phyloP scores from a whole-genome alignment of 768 basidiomycete genomes.

The Amanita fuliginea region DNA sequence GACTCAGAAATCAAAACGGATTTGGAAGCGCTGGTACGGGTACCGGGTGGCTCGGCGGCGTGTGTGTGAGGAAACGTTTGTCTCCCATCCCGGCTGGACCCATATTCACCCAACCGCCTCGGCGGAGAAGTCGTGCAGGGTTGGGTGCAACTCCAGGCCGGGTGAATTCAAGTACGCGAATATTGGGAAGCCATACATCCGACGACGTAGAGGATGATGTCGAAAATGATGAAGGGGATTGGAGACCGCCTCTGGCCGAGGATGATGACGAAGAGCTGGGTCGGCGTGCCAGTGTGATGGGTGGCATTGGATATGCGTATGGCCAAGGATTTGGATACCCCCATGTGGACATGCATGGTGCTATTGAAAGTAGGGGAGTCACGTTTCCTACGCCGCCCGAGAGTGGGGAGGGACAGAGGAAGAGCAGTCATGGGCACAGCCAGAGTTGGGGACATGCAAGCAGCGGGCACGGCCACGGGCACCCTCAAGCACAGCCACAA shows the following conservation, averaged over 20 bases:
- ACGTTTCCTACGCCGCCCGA: not conserved
- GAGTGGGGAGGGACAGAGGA: not conserved
- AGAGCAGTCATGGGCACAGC: conserved; percentile 1
- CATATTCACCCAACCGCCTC: not conserved
- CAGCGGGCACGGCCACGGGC: not conserved
- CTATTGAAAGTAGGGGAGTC: not conserved
- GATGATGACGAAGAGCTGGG: conserved; percentile 15
- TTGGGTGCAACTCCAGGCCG: not conserved
- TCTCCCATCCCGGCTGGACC: not conserved
- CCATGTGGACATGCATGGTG: not conserved
- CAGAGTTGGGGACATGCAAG: not conserved
- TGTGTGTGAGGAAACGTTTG: not conserved
- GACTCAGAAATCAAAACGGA: conserved; percentile 2
- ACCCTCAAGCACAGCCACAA: not conserved
- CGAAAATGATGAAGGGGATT: conserved; percentile 11
- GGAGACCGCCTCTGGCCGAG: conserved; percentile 23
- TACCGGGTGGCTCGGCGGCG: not conserved
- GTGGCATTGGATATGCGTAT: not conserved
- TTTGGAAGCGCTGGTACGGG: not conserved
- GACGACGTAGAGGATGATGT: conserved; percentile 11
- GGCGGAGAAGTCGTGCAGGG: not conserved
- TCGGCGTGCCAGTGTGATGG: conserved; percentile 4
- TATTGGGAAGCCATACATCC: not conserved
- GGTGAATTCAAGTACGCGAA: not conserved
- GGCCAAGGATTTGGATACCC: not conserved